Conservation (phyloP, 352 stramenopile species). For the Thraustochytrium sp. region DNA sequence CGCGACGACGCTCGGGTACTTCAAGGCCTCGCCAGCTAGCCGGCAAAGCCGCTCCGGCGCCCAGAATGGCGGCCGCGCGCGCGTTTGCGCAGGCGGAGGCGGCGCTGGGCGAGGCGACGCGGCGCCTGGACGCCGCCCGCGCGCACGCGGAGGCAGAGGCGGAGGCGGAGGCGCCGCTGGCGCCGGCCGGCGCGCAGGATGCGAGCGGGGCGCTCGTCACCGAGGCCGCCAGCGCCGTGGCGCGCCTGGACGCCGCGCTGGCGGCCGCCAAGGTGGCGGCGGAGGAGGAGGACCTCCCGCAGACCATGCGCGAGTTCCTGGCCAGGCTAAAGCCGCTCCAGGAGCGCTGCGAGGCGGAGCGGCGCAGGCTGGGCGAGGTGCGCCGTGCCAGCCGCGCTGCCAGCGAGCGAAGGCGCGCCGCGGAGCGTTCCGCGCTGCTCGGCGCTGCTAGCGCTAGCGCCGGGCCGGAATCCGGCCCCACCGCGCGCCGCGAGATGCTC, state of each 20-base stretch:
- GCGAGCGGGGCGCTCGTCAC: no score
- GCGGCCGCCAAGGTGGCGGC: not conserved
- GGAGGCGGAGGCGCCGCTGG: not conserved
- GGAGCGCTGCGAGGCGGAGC: not conserved
- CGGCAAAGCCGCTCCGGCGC: not conserved
- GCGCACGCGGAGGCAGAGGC: not conserved
- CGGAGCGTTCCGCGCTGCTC: not conserved
- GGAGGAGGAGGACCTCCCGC: not conserved
- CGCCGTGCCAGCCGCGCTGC: not conserved
- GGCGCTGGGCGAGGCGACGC: not conserved
- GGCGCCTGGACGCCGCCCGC: not conserved
- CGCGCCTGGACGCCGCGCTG: not conserved
- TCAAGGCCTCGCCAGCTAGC: not conserved
- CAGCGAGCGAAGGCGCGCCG: not conserved
- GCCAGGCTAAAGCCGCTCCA: not conserved
- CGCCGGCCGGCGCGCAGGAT: no score
- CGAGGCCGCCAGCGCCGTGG: no score
- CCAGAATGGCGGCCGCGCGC: not conserved
- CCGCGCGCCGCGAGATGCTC: conserved; percentile 3
- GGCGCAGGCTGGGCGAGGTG: not conserved
- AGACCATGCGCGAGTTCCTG: not conserved
- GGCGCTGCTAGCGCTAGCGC: not conserved
- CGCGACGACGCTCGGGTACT: no score
- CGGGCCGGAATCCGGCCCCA: not conserved
- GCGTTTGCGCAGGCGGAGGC: not conserved